Evolutionary conservation across 2,329 filamentous ascomycete genomes (phyloP).

Genomic region (Colletotrichum limetticola): DNA sequence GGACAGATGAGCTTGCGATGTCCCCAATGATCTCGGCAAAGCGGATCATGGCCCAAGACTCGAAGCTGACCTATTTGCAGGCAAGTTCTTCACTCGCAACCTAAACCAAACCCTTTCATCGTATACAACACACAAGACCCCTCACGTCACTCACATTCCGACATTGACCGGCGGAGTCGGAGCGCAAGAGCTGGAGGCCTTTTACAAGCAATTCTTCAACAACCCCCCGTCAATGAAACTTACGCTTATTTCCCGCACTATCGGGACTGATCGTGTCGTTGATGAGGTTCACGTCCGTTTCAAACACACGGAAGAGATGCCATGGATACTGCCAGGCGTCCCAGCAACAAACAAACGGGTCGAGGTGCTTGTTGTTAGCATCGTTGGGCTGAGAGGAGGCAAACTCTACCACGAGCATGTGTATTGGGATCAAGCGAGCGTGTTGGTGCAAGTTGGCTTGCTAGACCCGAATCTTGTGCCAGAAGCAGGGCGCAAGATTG

Average conservation of each 20-base stretch:
- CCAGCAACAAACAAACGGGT: conserved; percentile 63
- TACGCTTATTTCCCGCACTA: conserved; percentile 72
- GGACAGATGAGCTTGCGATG: neutral
- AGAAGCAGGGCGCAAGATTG: conserved; percentile 45
- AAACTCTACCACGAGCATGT: conserved; percentile 72
- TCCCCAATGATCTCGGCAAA: no score
- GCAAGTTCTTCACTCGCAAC: conserved; percentile 66
- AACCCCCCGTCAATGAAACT: conserved; percentile 70
- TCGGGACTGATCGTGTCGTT: conserved; percentile 72
- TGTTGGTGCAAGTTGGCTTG: conserved; percentile 68
- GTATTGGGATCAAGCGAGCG: conserved; percentile 72
- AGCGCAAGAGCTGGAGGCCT: conserved; percentile 65
- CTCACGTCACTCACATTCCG: conserved; percentile 76
- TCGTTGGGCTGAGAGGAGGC: conserved; percentile 69
- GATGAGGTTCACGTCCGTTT: conserved; percentile 71
- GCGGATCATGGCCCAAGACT: neutral
- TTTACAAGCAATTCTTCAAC: conserved; percentile 73
- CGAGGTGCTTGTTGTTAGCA: conserved; percentile 66
- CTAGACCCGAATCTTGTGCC: conserved; percentile 55
- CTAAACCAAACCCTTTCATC: conserved; percentile 71
- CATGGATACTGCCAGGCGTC: conserved; percentile 71
- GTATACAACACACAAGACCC: conserved; percentile 67
- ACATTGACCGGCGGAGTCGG: conserved; percentile 74
- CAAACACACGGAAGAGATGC: conserved; percentile 66
- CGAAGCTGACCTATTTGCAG: conserved; percentile 38